These are phyloP conservation scores for Yamadazyma taylorii DNA, from an alignment of 1,139 yeast species.

Conservation along the genomic window DNA sequence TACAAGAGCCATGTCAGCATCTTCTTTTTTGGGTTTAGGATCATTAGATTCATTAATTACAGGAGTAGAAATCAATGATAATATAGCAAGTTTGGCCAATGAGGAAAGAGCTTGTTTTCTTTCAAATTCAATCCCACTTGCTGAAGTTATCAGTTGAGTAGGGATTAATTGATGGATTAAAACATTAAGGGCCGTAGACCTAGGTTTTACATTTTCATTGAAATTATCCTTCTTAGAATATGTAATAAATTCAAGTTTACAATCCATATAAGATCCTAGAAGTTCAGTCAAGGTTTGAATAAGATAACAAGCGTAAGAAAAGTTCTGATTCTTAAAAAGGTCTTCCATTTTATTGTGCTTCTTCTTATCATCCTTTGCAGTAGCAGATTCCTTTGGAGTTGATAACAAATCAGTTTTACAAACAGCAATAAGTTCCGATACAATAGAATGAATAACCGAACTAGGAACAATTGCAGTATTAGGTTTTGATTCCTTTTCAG, in stretches of 20 bases:
- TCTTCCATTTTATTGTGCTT: constrained; percentile 24
- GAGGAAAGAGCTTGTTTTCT: constrained; percentile 48
- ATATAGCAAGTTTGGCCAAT: constrained; percentile 52
- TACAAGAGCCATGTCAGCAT: constrained; percentile 69
- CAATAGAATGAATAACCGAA: constrained; percentile 61
- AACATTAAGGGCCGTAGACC: constrained; percentile 75
- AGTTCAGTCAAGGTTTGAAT: constrained; percentile 71
- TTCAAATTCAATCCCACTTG: constrained; percentile 34
- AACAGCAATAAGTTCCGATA: constrained; percentile 63
- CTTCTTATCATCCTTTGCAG: constrained; percentile 17
- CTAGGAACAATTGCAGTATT: constrained; percentile 34
- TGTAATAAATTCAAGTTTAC: constrained; percentile 80
- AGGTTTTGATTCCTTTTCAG: constrained; percentile 14
- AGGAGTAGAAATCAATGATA: constrained; percentile 61
- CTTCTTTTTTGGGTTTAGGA: constrained; percentile 51
- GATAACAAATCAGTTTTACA: constrained; percentile 52
- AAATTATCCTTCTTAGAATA: constrained; percentile 57
- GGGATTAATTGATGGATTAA: constrained; percentile 76
- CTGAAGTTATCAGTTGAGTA: constrained; percentile 40
- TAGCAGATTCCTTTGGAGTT: constrained; percentile 23
- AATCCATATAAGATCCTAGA: constrained; percentile 72
- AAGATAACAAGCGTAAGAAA: constrained; percentile 66
- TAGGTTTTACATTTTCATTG: constrained; percentile 47
- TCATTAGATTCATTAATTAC: constrained; percentile 40
- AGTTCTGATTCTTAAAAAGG: constrained; percentile 44